phyloP scores from a whole-genome alignment of 345 rosid species.

The Salix caprea region DNA sequence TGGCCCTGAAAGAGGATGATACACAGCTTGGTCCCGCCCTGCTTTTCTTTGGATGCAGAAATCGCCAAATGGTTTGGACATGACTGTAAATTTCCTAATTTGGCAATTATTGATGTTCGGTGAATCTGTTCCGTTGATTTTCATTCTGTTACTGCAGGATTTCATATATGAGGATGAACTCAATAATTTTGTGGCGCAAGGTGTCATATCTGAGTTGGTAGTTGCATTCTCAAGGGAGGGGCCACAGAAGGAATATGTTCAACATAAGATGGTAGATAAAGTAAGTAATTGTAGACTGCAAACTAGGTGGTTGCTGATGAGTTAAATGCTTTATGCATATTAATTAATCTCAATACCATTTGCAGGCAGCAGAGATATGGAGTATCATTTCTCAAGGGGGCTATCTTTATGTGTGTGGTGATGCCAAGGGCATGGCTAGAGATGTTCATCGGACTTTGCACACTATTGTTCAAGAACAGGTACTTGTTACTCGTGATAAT shows the following conservation, averaged over 20 bases:
- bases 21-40: slow-evolving; percentile 24
- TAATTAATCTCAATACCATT: neutral
- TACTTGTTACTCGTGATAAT: neutral
- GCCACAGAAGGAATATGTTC: slow-evolving; percentile 29
- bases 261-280: slow-evolving; percentile 27
- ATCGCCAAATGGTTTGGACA: slow-evolving; percentile 24
- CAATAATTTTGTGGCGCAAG: slow-evolving; percentile 22
- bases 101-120: neutral
- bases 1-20: slow-evolving; percentile 24
- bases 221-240: slow-evolving; percentile 37
- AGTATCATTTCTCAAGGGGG: slow-evolving; percentile 20
- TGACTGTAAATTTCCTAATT: neutral
- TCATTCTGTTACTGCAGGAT: slow-evolving; percentile 12
- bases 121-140: neutral
- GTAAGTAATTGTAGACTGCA: slow-evolving; percentile 4
- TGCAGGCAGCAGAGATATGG: slow-evolving; percentile 30
- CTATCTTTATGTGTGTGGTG: slow-evolving; percentile 33
- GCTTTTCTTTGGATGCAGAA: slow-evolving; percentile 32
- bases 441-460: slow-evolving; percentile 34
- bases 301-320: neutral
- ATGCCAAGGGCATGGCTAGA: slow-evolving; percentile 35
- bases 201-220: slow-evolving; percentile 24
- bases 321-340: neutral
- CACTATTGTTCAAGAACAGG: slow-evolving; percentile 33
- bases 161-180: slow-evolving; percentile 35